Percentiles rank a stretch among this genome's conserved stretches.
Evolutionary conservation across 208 protist genomes (phyloP).

Genomic region (Acanthamoeba healyi): DNA sequence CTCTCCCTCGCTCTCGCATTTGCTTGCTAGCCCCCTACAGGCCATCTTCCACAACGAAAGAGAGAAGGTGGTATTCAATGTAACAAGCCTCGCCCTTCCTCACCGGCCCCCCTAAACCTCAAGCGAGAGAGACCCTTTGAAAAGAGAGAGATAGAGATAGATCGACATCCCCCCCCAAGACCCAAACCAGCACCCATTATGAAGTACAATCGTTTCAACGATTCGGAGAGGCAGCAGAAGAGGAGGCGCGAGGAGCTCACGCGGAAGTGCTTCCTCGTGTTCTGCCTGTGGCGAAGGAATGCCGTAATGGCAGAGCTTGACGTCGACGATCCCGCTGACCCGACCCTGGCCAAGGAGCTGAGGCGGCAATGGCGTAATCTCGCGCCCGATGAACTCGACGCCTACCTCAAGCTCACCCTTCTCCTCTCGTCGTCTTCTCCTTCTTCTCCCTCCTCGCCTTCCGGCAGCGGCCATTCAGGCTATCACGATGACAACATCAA

Average conservation of each 20-base stretch:
- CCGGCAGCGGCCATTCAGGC: too few species aligned
- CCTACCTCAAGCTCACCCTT: neutral
- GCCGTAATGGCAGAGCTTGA: neutral
- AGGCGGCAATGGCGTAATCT: neutral
- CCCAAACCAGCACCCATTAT: neutral
- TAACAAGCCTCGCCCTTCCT: too few species aligned
- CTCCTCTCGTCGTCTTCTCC: neutral
- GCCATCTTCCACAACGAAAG: too few species aligned
- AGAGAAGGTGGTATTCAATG: too few species aligned
- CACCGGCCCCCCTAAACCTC: too few species aligned
- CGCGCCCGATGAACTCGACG: neutral
- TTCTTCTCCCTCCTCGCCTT: neutral
- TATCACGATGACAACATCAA: too few species aligned
- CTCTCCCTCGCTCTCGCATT: too few species aligned
- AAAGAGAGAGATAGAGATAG: too few species aligned
- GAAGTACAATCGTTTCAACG: slow-evolving; percentile 34
- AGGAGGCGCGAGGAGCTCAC: neutral
- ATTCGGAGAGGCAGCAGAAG: neutral
- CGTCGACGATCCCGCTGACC: neutral
- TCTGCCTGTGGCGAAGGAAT: neutral
- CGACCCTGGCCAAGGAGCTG: neutral
- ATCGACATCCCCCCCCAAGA: too few species aligned
- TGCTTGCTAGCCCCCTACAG: too few species aligned
- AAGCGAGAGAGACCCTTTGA: too few species aligned
- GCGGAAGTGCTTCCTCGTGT: slow-evolving; percentile 12